phyloP scores from a whole-genome alignment of 768 basidiomycete genomes.

The Tylopilus balloui region DNA sequence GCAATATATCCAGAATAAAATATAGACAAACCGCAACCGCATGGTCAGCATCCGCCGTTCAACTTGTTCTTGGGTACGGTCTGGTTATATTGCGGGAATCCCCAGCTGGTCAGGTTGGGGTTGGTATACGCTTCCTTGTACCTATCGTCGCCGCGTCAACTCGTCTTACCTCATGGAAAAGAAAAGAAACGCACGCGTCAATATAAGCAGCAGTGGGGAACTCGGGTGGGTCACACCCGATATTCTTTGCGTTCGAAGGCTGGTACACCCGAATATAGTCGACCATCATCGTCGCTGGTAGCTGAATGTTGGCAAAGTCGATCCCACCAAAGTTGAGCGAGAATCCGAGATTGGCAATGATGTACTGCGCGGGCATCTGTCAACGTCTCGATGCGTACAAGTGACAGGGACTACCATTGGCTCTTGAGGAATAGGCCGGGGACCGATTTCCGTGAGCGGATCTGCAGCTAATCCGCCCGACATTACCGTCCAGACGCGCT shows the following conservation, averaged over 20 bases:
- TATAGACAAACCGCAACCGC: constrained; percentile 1
- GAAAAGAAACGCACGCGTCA: constrained; percentile 43
- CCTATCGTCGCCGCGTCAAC: constrained; percentile 16
- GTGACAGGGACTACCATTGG: constrained; percentile 48
- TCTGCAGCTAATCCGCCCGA: constrained; percentile 49
- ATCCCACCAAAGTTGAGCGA: constrained; percentile 65
- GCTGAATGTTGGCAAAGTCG: constrained; percentile 50
- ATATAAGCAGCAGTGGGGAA: constrained; percentile 80
- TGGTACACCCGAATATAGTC: constrained; percentile 85
- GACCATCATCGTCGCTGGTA: constrained; percentile 61
- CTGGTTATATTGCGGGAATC: constrained; percentile 39
- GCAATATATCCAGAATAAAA: not conserved
- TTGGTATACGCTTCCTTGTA: constrained; percentile 45
- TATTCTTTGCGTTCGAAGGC: constrained; percentile 41
- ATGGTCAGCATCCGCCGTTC: constrained; percentile 27
- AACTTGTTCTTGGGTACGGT: constrained; percentile 56
- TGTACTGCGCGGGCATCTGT: constrained; percentile 40
- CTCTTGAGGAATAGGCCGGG: constrained; percentile 61
- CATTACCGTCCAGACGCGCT: constrained; percentile 54
- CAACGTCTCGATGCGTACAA: not conserved
- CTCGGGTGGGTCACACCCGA: constrained; percentile 65
- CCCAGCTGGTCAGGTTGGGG: constrained; percentile 43
- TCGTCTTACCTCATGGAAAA: not conserved
- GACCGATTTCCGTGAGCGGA: constrained; percentile 45
- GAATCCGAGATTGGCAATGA: constrained; percentile 69